Evolutionary conservation across 2,329 filamentous ascomycete species (phyloP), one percentile per base, ranked within the genome.

Genomic region (Nothopassalora personata): DNA sequence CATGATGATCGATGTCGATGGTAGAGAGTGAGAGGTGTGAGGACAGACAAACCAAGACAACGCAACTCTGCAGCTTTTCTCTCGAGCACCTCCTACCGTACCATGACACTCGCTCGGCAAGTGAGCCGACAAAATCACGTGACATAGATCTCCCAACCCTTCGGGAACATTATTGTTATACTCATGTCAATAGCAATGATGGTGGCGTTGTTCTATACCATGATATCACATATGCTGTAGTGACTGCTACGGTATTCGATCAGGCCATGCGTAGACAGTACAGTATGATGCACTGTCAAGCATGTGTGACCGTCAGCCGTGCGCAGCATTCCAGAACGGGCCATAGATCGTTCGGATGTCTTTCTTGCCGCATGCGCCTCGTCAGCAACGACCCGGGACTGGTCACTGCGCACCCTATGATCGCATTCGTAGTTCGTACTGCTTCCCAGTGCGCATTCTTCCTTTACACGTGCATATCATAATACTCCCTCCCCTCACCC

Each of bases 1-100:
- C 79, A 81, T 81, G 69, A 61, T 72, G 62, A 54, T 53, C 23
- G 34, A 53, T 58, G 49, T 49, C 45, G 58, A 57, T 63, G 61
- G 53, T 31, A 36, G 36, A 51, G 30, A 30, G 10, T 10, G 23
- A 19, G 27, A 19, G 49, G 9, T 8, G 23, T 23, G 23, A 23
- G 23, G 3, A 51, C 4, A 33, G 46, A 28, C n/a, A 13, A 28
- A 23, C 8, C 7, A 8, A 34, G 11, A 1, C 11, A 1, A 34
- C 31, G 11, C 23, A 34, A 34, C 8, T 34, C 31, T 10, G 46
- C 15, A 48, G 46, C 46, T 27, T 27, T 28, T 28, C 28, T 13
- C 46, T 49, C 5, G 19, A 28, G 9, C n/a, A n/a, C n/a, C n/a
- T n/a, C n/a, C n/a, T n/a, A n/a, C n/a, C n/a, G 8, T 15, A 11